These are phyloP conservation scores for Candida railenensis DNA, from an alignment of 805 yeast species.

Conservation along the genomic window DNA sequence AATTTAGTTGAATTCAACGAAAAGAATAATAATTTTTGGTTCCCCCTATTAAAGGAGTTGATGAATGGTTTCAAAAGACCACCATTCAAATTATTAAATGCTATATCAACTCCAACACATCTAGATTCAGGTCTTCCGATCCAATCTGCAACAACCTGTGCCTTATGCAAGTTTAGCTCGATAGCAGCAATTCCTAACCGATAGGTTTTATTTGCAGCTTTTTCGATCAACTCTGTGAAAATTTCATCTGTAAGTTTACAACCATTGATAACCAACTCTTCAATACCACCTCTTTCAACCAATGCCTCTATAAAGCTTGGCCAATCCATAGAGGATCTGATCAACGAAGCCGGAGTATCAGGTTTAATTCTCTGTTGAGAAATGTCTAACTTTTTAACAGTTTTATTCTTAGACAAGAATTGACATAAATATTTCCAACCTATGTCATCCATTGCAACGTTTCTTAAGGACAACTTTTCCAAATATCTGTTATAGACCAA, in stretches of 20 bases:
- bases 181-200: constrained; percentile 55
- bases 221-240: constrained; percentile 39
- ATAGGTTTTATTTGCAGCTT: constrained; percentile 44
- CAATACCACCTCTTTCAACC: constrained; percentile 50
- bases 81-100: constrained; percentile 49
- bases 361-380: constrained; percentile 54
- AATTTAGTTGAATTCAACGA: constrained; percentile 53
- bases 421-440: constrained; percentile 56
- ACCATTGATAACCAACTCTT: constrained; percentile 58
- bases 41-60: constrained; percentile 34
- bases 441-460: constrained; percentile 50
- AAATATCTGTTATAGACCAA: constrained; percentile 41
- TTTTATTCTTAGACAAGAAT: constrained; percentile 41
- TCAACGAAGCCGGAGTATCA: constrained; percentile 35
- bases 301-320: constrained; percentile 43
- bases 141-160: constrained; percentile 47
- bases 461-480: constrained; percentile 54
- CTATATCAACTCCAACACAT: constrained; percentile 57
- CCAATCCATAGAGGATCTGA: constrained; percentile 55
- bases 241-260: constrained; percentile 46
- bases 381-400: constrained; percentile 52
- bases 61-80: constrained; percentile 49
- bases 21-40: constrained; percentile 44
- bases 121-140: constrained; percentile 40
- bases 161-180: constrained; percentile 43